Base-by-base conservation (phyloP, 176 grass and related monocot genomes). In the Chloris gayana region DNA sequence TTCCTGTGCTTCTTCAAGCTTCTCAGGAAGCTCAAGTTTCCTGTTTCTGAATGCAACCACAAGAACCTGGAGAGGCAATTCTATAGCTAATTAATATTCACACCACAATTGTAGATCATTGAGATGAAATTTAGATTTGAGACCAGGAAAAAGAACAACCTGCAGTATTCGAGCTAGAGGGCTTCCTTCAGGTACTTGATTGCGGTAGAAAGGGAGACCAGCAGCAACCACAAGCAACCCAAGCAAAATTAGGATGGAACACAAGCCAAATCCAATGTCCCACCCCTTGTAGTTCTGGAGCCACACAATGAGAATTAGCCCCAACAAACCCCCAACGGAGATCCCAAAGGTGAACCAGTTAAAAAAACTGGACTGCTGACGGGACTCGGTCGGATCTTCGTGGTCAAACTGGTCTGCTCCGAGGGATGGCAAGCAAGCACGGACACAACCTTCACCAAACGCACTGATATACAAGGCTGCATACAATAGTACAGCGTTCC, bases 401-500 rank as follows among this genome's bases (percentile, higher is more conserved):
- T 47, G 50, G 57, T 94, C 91, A 60, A 91, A 94, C 32, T 91
- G 91, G 32, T 91, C 91, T 34, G 88, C 91, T 65, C 91, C 91
- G 1, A 94, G 83, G 19, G 88, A 85, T 24, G 91, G 85, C 22
- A 64, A 30, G 78, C 85, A 90, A 17, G 88, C 79, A 18, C 85
- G 84, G 4, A 88, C 29, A 45, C 74, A 88, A 34, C 91, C 91
- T 37, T 94, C 88, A 1, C 91, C 85, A 14, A 91, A 58, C 6
- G 85, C 77, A 31, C 54, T 47, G 18, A 77, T 88, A 27, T 82
- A 90, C 75, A 94, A 22, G 17, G 78, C 70, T 41, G 84, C n/a
- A 18, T 86, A 88, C 46, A 91, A 41, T 6, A 90, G 46, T 56
- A 33, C 25, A 10, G 84, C 58, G 2, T 88, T 88, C 74, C 70